Conservation (phyloP, 1,284 basidiomycete species). For the Cutaneotrichosporon sp. region DNA sequence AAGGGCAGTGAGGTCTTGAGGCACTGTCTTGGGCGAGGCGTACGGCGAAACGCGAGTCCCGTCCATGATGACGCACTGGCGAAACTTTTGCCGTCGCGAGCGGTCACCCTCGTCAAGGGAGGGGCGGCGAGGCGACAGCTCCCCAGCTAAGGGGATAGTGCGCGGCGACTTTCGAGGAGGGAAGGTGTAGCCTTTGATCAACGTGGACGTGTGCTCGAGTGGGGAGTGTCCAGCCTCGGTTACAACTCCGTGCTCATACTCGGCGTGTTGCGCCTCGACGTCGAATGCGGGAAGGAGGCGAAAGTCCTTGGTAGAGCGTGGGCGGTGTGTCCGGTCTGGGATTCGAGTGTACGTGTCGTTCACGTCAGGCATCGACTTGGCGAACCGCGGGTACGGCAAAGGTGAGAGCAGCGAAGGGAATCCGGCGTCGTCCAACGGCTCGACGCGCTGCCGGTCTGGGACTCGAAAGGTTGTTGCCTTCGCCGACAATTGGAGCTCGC, state of each 20-base stretch:
- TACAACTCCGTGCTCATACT: too few relatives aligned
- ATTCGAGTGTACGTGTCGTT: slow-evolving; percentile 10
- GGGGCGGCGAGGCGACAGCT: not conserved
- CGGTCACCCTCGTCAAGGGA: not conserved
- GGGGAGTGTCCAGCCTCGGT: not conserved
- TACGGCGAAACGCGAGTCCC: slow-evolving; percentile 19
- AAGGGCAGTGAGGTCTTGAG: slow-evolving; percentile 7
- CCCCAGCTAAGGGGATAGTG: not conserved
- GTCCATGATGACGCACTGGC: slow-evolving; percentile 27
- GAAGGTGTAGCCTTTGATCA: slow-evolving; percentile 2
- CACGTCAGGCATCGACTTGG: slow-evolving; percentile 18
- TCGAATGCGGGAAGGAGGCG: not conserved
- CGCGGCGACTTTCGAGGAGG: not conserved
- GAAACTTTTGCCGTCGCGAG: slow-evolving; percentile 16
- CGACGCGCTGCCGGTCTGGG: not conserved
- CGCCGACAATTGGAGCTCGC: not conserved
- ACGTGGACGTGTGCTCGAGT: not conserved
- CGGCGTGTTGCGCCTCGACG: not conserved
- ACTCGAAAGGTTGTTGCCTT: not conserved
- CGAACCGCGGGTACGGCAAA: slow-evolving; percentile 1
- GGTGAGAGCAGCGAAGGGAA: not conserved
- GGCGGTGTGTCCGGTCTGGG: slow-evolving; percentile 4
- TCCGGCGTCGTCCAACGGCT: not conserved
- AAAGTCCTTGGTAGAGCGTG: not conserved
- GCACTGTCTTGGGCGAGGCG: not conserved